These are phyloP conservation scores for Nicotiana paniculata DNA, from an alignment of 257 asterid species.

Conservation along the genomic window DNA sequence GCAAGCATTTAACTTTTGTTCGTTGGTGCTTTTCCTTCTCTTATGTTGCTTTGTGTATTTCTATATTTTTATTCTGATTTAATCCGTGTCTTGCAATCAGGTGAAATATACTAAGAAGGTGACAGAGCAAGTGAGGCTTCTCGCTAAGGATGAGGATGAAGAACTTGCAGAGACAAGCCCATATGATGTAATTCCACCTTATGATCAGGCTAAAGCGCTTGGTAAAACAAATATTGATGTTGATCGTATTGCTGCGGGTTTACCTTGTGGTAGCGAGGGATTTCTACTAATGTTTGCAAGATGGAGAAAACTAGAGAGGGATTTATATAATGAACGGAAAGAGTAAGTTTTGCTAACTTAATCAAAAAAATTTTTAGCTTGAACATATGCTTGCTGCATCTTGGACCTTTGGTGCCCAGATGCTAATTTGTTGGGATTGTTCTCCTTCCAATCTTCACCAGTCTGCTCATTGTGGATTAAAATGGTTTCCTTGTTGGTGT, in stretches of 20 bases:
- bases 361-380: background rate
- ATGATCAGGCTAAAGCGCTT: slow-evolving; percentile 98
- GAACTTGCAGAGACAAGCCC: slow-evolving; percentile 70
- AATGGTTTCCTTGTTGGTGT: background rate
- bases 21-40: slow-evolving; percentile 1
- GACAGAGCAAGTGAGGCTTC: slow-evolving; percentile 79
- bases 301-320: slow-evolving; percentile 94
- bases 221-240: slow-evolving; percentile 96
- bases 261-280: slow-evolving; percentile 99
- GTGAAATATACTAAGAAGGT: slow-evolving; percentile 81
- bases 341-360: slow-evolving; percentile 39
- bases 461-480: background rate
- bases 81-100: slow-evolving; percentile 28
- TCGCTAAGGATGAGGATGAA: slow-evolving; percentile 91
- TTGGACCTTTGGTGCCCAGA: background rate
- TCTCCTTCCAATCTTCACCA: background rate
- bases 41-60: background rate
- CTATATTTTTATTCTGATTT: background rate
- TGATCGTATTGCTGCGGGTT: slow-evolving; percentile 94
- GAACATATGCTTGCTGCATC: background rate
- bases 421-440: background rate
- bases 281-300: slow-evolving; percentile 98
- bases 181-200: slow-evolving; percentile 71
- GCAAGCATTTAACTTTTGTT: background rate
- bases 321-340: slow-evolving; percentile 83